Base-by-base conservation (phyloP, 106 monocot genomes). In the Allium cepa region DNA sequence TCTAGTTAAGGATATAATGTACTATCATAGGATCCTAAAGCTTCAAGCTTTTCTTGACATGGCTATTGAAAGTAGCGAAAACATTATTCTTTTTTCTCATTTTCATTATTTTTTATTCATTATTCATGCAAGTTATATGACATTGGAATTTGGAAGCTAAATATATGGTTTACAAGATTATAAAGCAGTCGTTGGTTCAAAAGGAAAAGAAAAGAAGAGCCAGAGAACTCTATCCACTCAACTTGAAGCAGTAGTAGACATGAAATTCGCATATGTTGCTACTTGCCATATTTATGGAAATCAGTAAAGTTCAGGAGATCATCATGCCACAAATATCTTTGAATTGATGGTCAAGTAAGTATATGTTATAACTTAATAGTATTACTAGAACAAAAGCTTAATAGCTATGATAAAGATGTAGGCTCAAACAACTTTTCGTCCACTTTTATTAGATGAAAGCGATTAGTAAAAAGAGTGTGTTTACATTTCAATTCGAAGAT, bases 1-100 rank as follows among this genome's bases (percentile, higher is more conserved):
- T 68, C 36, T 78, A 99, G 99, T 99, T 72, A 84, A 92, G 71
- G 99, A 92, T 49, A 93, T 99, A 92, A 99, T 99, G 99, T 99
- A 99, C 71, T 99, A 99, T 72, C 71, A 81, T 55, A 82, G 90
- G 80, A 92, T 92, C 50, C 63, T 99, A 50, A 93, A 99, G 69
- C 99, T 99, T 71, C 93, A 90, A 70, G 89, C 90, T 75, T 99
- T 99, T 78, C 99, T 99, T 75, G 99, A 99, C 76, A 99, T 99
- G 92, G 99, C 99, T 72, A 78, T 86, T 72, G 97, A 99, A 77
- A 81, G 65, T 49, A 92, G 97, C 92, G 72, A 65, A 56, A 57
- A 56, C 4, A 10, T 36, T 26, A 56, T 50, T 9, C 50, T 26
- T 7, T 55, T 60, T 27, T 9, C 36, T 47, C 7, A 0, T 75